These are phyloP conservation scores for Stromatinia cepivora DNA, from an alignment of 2,329 filamentous ascomycete species.

Conservation along the genomic window DNA sequence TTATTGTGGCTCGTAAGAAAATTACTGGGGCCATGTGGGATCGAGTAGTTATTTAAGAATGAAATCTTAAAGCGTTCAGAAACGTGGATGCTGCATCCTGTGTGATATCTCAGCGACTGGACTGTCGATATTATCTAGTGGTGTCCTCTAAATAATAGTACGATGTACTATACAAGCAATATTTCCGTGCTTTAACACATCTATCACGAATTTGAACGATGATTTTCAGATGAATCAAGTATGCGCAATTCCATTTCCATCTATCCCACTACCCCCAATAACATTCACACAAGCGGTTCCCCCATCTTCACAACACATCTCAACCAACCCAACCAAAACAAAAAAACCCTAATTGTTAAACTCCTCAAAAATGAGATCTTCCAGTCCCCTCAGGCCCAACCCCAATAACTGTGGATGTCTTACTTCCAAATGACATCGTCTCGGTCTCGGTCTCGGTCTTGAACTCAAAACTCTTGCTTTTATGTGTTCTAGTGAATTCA, in stretches of 20 bases:
- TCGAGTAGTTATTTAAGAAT: too few species aligned
- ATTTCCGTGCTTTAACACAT: too few species aligned
- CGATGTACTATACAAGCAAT: neutral
- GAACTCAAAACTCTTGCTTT: neutral
- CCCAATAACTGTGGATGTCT: neutral
- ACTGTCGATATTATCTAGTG: too few species aligned
- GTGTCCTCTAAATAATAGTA: neutral
- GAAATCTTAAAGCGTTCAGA: neutral
- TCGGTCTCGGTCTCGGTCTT: neutral
- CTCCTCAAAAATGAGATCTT: neutral
- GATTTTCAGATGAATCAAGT: neutral
- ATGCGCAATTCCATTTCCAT: neutral
- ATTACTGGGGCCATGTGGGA: too few species aligned
- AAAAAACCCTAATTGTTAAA: neutral
- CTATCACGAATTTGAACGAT: neutral
- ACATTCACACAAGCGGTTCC: neutral
- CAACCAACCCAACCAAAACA: neutral
- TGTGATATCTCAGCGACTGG: neutral
- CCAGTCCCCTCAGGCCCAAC: slow-evolving; percentile 2
- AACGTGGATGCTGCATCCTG: too few species aligned
- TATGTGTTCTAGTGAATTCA: neutral
- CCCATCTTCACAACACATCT: neutral
- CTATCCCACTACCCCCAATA: neutral
- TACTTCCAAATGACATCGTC: slow-evolving; percentile 2
- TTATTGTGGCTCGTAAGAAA: too few species aligned